Percentiles rank a stretch among this genome's conserved stretches.
phyloP scores from a whole-genome alignment of 441 rosid species.

The Breynia disticha region DNA sequence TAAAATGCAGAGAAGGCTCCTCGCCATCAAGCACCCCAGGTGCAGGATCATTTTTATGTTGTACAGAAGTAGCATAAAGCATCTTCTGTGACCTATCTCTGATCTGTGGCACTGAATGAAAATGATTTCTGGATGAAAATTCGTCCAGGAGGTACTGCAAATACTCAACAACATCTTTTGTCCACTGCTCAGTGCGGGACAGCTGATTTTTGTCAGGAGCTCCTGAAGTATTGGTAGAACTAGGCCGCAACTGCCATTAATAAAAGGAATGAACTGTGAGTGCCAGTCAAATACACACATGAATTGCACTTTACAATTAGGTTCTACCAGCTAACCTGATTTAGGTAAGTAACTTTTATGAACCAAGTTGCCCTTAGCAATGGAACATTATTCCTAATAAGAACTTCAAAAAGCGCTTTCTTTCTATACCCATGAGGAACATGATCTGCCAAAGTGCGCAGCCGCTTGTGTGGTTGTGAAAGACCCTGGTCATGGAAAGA shows the following conservation, averaged over 20 bases:
- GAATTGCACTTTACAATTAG: background rate
- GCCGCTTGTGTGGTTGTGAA: conserved; percentile 83
- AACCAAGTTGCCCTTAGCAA: conserved; percentile 96
- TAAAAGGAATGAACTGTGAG: conserved; percentile 1
- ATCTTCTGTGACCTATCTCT: conserved; percentile 71
- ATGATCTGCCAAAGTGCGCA: conserved; percentile 83
- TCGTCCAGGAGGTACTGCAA: conserved; percentile 86
- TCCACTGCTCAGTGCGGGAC: conserved; percentile 87
- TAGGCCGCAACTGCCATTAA: conserved; percentile 67
- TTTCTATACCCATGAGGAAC: conserved; percentile 80
- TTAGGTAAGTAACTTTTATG: conserved; percentile 90
- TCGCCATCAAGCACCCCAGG: conserved; percentile 48
- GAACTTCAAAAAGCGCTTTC: conserved; percentile 80
- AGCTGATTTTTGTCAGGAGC: conserved; percentile 62
- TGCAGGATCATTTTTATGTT: conserved; percentile 43
- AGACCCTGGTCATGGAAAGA: conserved; percentile 47
- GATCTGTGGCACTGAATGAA: conserved; percentile 48
- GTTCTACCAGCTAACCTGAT: conserved; percentile 54
- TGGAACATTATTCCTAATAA: conserved; percentile 91
- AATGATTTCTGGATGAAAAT: conserved; percentile 46
- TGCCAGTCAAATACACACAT: too few relatives aligned
- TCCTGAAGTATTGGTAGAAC: conserved; percentile 59
- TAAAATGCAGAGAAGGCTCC: conserved; percentile 80
- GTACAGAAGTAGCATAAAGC: conserved; percentile 58
- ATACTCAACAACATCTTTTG: conserved; percentile 92